phyloP scores from a whole-genome alignment of 768 basidiomycete genomes.

The Chlorophyllum brunneum region DNA sequence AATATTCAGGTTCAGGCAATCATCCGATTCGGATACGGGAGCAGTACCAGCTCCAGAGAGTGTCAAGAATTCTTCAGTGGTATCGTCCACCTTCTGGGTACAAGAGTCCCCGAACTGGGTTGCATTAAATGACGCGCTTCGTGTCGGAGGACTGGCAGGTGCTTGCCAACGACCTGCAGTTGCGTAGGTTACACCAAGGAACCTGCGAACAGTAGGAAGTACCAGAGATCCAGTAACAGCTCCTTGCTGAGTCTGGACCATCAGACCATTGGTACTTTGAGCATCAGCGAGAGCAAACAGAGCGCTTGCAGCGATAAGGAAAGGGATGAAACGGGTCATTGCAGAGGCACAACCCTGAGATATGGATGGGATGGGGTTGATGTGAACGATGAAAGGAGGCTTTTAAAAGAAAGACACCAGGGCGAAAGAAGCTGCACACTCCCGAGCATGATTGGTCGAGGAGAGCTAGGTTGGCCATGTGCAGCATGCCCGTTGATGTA shows the following conservation, averaged over 20 bases:
- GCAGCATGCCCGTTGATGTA: too few relatives aligned
- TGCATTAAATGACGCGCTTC: slow-evolving; percentile 20
- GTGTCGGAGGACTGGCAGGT: slow-evolving; percentile 21
- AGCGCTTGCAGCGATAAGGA: not conserved
- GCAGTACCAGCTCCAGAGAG: slow-evolving; percentile 22
- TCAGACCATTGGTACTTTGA: slow-evolving; percentile 16
- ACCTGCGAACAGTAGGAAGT: slow-evolving; percentile 27
- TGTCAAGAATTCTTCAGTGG: slow-evolving; percentile 21
- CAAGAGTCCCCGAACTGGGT: slow-evolving; percentile 28
- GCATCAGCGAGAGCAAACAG: not conserved
- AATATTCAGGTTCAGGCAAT: slow-evolving; percentile 34
- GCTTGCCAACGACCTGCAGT: slow-evolving; percentile 30
- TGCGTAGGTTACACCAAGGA: slow-evolving; percentile 32
- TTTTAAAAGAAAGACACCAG: too few relatives aligned
- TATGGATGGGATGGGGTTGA: not conserved
- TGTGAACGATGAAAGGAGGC: not conserved
- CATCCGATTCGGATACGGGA: slow-evolving; percentile 29
- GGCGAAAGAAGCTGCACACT: too few relatives aligned
- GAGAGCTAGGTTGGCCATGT: too few relatives aligned
- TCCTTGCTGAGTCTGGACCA: slow-evolving; percentile 29
- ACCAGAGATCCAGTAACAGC: slow-evolving; percentile 24
- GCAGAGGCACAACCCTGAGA: not conserved
- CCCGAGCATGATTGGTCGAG: too few relatives aligned
- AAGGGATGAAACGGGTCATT: not conserved
- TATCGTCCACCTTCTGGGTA: slow-evolving; percentile 20